These are phyloP conservation scores for Suhomyces vadensis DNA, from an alignment of 805 yeast species.

Conservation along the genomic window DNA sequence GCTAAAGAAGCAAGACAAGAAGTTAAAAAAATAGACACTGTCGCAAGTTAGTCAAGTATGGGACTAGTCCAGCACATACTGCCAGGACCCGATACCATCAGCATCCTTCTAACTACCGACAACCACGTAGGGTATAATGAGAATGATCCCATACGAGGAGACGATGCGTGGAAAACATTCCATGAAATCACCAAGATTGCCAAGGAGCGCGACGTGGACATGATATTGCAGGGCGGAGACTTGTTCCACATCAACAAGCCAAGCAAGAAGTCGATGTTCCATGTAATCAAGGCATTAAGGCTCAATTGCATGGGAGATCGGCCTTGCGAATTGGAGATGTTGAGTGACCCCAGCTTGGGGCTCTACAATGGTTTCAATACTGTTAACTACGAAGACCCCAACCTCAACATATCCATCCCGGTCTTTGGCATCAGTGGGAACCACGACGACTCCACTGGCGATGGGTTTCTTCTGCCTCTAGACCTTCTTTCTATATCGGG, in stretches of 20 bases:
- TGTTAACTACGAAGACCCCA: constrained; percentile 89
- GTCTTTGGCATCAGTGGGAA: constrained; percentile 92
- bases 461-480: constrained; percentile 76
- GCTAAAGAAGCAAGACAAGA: no score
- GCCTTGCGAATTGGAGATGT: constrained; percentile 80
- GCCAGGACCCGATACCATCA: constrained; percentile 64
- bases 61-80: constrained; percentile 34
- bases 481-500: constrained; percentile 84
- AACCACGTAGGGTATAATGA: constrained; percentile 96
- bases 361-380: constrained; percentile 63
- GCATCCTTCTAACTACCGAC: constrained; percentile 85
- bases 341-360: constrained; percentile 73
- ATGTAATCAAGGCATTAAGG: constrained; percentile 73
- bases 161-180: constrained; percentile 86
- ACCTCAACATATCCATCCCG: constrained; percentile 85
- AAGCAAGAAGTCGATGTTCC: constrained; percentile 78
- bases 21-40: background rate
- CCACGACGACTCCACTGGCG: constrained; percentile 96
- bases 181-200: constrained; percentile 81
- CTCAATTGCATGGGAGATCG: constrained; percentile 77
- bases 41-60: background rate
- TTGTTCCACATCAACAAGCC: constrained; percentile 91
- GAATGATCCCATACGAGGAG: constrained; percentile 84
- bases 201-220: constrained; percentile 68
- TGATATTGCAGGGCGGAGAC: constrained; percentile 92